Evolutionary conservation across 495 filamentous ascomycete genomes (phyloP).

Genomic region (Astrothelium macrocarpum): DNA sequence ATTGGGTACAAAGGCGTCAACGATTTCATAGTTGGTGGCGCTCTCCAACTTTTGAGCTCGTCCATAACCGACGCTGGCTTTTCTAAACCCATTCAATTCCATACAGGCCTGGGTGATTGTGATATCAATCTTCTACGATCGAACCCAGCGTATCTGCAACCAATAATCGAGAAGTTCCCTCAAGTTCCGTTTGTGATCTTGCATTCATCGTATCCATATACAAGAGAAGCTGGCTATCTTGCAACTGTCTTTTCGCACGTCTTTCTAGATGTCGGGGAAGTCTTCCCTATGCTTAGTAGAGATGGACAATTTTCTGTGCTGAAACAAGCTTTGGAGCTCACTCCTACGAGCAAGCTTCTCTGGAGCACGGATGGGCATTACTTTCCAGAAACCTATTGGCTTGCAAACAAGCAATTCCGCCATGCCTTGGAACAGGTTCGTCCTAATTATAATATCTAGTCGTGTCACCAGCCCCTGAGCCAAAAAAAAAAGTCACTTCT

Average conservation of each 20-base stretch:
- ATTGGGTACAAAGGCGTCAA: constrained; percentile 56
- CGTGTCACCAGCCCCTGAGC: no score
- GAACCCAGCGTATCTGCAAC: constrained; percentile 69
- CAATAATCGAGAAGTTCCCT: constrained; percentile 59
- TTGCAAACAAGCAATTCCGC: constrained; percentile 69
- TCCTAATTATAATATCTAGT: no score
- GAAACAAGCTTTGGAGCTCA: constrained; percentile 64
- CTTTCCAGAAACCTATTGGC: constrained; percentile 74
- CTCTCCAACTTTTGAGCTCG: constrained; percentile 36
- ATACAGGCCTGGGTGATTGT: constrained; percentile 78
- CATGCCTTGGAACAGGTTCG: constrained; percentile 58
- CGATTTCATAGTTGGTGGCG: constrained; percentile 51
- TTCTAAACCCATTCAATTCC: constrained; percentile 72
- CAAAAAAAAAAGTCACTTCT: neutral
- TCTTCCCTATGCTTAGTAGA: constrained; percentile 73
- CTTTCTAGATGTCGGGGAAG: constrained; percentile 77
- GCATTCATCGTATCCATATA: constrained; percentile 79
- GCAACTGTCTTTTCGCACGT: constrained; percentile 72
- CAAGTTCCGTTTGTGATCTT: constrained; percentile 68
- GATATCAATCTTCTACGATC: constrained; percentile 61
- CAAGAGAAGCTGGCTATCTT: constrained; percentile 71
- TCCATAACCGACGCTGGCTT: constrained; percentile 12
- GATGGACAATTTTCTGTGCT: constrained; percentile 69
- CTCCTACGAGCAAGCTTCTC: constrained; percentile 64
- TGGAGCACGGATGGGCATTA: constrained; percentile 83